These are phyloP conservation scores for Astragalus membranaceus DNA, from an alignment of 306 rosid species.

Conservation along the genomic window DNA sequence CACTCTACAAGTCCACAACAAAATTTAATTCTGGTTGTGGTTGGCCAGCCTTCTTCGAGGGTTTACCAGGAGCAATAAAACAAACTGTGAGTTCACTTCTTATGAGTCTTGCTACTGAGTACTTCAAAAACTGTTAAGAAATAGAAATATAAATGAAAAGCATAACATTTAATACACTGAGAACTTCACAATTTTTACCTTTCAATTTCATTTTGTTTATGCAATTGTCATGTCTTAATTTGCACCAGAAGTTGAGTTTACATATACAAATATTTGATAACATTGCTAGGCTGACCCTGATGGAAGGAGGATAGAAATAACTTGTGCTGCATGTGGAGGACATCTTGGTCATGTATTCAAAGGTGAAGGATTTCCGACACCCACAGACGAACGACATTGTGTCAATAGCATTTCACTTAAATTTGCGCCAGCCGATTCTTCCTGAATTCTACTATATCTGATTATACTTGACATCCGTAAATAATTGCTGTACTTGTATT, in stretches of 20 bases:
- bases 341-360: conserved; percentile 80
- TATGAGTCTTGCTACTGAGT: not conserved
- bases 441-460: not conserved
- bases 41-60: conserved; percentile 80
- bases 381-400: conserved; percentile 26
- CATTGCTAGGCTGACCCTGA: conserved; percentile 61
- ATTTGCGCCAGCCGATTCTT: conserved; percentile 43
- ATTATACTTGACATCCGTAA: not conserved
- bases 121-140: not conserved
- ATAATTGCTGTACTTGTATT: not conserved
- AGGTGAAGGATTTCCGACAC: conserved; percentile 78
- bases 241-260: not conserved
- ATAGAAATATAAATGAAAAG: too few species aligned
- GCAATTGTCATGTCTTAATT: too few species aligned
- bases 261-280: conserved; percentile 1
- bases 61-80: not conserved
- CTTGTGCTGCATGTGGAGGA: conserved; percentile 83
- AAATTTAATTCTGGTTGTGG: conserved; percentile 77
- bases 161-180: too few species aligned
- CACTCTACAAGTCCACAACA: conserved; percentile 45
- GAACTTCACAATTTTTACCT: too few species aligned
- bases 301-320: conserved; percentile 69
- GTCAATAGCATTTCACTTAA: conserved; percentile 78
- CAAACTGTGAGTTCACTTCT: not conserved
- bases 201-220: too few species aligned